Percentiles rank a stretch among this genome's conserved stretches.
Conservation (phyloP, 2,329 filamentous ascomycete species). For the Verticillium nonalfalfae region DNA sequence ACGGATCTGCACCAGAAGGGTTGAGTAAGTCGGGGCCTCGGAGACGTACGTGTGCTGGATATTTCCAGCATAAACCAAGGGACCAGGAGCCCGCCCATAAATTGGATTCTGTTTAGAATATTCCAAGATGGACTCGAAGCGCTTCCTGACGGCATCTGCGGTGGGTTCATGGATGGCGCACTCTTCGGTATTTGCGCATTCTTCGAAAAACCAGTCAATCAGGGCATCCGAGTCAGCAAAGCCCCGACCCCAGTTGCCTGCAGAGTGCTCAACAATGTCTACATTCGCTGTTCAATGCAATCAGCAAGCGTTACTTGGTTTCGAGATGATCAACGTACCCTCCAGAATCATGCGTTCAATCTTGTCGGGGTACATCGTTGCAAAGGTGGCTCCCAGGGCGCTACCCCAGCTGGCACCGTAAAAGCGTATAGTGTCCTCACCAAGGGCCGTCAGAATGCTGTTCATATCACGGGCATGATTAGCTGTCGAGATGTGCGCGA, state of each 20-base stretch:
- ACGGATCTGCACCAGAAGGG: background rate
- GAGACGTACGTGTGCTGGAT: background rate
- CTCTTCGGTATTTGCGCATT: constrained; percentile 44
- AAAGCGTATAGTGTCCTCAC: constrained; percentile 35
- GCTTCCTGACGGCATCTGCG: background rate
- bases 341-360: constrained; percentile 14
- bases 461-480: constrained; percentile 40
- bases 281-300: constrained; percentile 26
- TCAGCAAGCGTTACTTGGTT: background rate
- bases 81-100: background rate
- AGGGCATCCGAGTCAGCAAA: constrained; percentile 45
- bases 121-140: background rate
- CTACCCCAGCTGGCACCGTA: constrained; percentile 43
- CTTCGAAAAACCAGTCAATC: constrained; percentile 42
- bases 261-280: constrained; percentile 46
- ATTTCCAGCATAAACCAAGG: background rate
- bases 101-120: background rate
- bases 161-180: constrained; percentile 30
- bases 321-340: background rate
- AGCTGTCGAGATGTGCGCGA: constrained; percentile 33
- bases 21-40: background rate
- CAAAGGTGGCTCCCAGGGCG: constrained; percentile 12
- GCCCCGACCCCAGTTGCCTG: constrained; percentile 34
- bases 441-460: constrained; percentile 33
- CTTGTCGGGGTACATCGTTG: constrained; percentile 15